These are phyloP conservation scores for Recurvomyces mirabilis DNA, from an alignment of 495 filamentous ascomycete genomes.

Conservation along the genomic window DNA sequence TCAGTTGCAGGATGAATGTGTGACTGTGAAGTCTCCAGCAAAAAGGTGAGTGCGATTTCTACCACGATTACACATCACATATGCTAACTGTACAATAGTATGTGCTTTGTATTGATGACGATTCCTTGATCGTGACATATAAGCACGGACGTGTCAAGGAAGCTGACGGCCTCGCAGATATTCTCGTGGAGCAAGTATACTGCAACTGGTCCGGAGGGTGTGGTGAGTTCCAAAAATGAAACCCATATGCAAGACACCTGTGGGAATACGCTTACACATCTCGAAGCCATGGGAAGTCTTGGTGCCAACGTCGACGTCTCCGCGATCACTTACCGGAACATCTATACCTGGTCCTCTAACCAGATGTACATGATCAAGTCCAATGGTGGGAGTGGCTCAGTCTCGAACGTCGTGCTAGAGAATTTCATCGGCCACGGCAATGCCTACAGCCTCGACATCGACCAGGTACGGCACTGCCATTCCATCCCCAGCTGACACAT, in stretches of 20 bases:
- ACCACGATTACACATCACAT: no score
- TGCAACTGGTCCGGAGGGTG: slow-evolving; percentile 41
- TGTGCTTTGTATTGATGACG: no score
- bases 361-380: slow-evolving; percentile 55
- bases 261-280: no score
- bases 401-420: slow-evolving; percentile 41
- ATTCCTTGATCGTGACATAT: no score
- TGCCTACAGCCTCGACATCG: slow-evolving; percentile 43
- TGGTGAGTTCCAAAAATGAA: no score
- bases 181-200: slow-evolving; percentile 31
- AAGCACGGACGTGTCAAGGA: no score
- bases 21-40: slow-evolving; percentile 20
- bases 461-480: no score
- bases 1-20: slow-evolving; percentile 24
- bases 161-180: no score
- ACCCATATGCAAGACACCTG: no score
- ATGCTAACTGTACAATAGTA: no score
- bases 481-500: no score
- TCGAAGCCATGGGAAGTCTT: slow-evolving; percentile 26
- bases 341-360: slow-evolving; percentile 33
- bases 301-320: slow-evolving; percentile 22
- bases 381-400: slow-evolving; percentile 45
- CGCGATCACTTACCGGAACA: slow-evolving; percentile 24
- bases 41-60: no score
- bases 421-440: slow-evolving; percentile 47